A percentile compares a stretch with the other conserved stretches of the same genome.
These are phyloP conservation scores for Cercospora brassicicola DNA, from an alignment of 2,329 filamentous ascomycete species.

Conservation along the genomic window DNA sequence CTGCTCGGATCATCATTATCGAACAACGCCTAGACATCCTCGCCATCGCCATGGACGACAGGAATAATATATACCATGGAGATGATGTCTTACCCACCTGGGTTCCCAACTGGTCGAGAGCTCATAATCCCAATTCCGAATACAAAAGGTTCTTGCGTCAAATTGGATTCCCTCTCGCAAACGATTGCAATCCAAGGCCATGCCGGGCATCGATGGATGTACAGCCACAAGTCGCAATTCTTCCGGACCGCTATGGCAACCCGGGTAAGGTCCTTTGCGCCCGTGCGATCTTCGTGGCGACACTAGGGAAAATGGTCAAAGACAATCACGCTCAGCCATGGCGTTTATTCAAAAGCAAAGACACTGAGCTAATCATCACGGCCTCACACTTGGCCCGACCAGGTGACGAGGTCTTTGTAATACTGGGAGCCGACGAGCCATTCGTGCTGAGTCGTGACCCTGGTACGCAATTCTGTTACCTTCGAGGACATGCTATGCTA, in stretches of 20 bases:
- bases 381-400: background rate
- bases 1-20: background rate
- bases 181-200: background rate
- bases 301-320: background rate
- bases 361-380: background rate
- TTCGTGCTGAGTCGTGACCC: too few relatives aligned
- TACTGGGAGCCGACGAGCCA: background rate
- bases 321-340: background rate
- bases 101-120: background rate
- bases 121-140: background rate
- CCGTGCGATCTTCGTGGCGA: background rate
- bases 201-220: background rate
- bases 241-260: background rate
- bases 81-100: background rate
- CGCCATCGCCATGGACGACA: background rate
- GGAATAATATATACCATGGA: too few relatives aligned
- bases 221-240: background rate
- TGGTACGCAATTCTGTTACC: too few relatives aligned
- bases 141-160: background rate
- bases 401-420: background rate
- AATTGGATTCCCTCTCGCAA: background rate
- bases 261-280: background rate
- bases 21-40: background rate
- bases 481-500: background rate
- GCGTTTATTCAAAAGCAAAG: background rate